Conservation (phyloP, 352 stramenopile genomes). For the Pythium phragmitis region DNA sequence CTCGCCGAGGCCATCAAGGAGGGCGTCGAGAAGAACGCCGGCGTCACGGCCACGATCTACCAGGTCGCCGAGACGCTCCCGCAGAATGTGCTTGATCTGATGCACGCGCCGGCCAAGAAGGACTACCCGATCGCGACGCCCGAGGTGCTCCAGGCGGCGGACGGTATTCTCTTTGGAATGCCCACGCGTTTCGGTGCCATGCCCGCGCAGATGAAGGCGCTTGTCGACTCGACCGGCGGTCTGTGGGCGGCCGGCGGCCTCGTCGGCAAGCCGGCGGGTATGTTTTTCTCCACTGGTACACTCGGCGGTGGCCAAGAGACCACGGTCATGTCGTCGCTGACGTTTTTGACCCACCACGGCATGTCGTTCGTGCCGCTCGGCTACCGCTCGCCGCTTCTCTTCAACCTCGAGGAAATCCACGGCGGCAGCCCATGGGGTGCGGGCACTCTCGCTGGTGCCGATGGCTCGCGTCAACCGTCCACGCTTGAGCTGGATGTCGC, state of each 20-base stretch:
- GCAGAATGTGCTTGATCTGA: conserved; percentile 65
- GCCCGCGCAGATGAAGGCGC: conserved; percentile 87
- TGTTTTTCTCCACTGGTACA: conserved; percentile 74
- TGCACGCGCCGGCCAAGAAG: conserved; percentile 63
- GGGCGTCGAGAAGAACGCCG: conserved; percentile 51
- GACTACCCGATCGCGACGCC: conserved; percentile 52
- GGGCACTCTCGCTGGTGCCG: conserved; percentile 77
- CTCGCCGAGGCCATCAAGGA: conserved; percentile 62
- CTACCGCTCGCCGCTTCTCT: conserved; percentile 50
- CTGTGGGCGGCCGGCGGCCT: conserved; percentile 82
- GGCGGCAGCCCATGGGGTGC: conserved; percentile 27
- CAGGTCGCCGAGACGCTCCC: conserved; percentile 71
- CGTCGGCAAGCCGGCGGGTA: conserved; percentile 85
- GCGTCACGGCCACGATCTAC: conserved; percentile 52
- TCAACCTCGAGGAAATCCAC: conserved; percentile 37
- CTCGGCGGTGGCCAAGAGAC: conserved; percentile 42
- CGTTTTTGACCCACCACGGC: conserved; percentile 88
- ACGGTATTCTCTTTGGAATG: conserved; percentile 87
- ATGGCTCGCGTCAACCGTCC: conserved; percentile 79
- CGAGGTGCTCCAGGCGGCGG: conserved; percentile 50
- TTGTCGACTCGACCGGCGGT: conserved; percentile 81
- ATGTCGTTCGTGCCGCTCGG: conserved; percentile 90
- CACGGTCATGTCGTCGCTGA: conserved; percentile 74
- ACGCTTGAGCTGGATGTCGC: conserved; percentile 80
- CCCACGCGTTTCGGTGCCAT: conserved; percentile 82